Evolutionary conservation across 148 eudicot species (phyloP).

Genomic region (Vaccinium corymbosum): DNA sequence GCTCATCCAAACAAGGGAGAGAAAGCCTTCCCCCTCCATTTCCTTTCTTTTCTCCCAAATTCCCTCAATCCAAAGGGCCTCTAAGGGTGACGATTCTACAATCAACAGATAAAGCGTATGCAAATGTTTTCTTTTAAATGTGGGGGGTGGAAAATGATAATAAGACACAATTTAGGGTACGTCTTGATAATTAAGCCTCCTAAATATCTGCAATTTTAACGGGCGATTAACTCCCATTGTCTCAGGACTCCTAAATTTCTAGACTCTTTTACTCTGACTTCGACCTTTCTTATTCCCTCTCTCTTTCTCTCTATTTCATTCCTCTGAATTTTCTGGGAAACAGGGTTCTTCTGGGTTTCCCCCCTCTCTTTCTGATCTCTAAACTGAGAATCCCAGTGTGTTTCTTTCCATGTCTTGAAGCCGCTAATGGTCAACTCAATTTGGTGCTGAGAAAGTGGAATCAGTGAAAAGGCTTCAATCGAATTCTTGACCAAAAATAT

Average conservation of each 20-base stretch:
- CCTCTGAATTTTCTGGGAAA: not conserved
- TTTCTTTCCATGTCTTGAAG: not conserved
- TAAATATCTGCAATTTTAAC: not conserved
- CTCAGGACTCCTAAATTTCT: not conserved
- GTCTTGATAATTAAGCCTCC: not conserved
- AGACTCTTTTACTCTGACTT: not conserved
- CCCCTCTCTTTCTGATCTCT: not conserved
- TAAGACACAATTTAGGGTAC: not conserved
- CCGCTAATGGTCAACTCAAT: not conserved
- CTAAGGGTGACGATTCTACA: not conserved
- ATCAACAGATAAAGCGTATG: not conserved
- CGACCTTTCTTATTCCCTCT: not conserved
- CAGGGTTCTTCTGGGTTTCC: not conserved
- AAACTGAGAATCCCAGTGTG: slow-evolving; percentile 3
- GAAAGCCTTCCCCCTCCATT: too few relatives aligned
- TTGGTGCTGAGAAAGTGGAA: slow-evolving; percentile 10
- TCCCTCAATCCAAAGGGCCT: too few relatives aligned
- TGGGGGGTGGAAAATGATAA: not conserved
- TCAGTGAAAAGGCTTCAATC: slow-evolving; percentile 12
- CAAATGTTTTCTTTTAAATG: not conserved
- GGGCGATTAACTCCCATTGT: not conserved
- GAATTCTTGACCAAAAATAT: slow-evolving; percentile 22
- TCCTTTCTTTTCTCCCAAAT: too few relatives aligned
- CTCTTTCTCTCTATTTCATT: not conserved
- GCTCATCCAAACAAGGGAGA: too few relatives aligned